Percentiles rank a stretch among this genome's conserved stretches.
Conservation (phyloP, 805 yeast genomes). For the Yarrowia sp. region DNA sequence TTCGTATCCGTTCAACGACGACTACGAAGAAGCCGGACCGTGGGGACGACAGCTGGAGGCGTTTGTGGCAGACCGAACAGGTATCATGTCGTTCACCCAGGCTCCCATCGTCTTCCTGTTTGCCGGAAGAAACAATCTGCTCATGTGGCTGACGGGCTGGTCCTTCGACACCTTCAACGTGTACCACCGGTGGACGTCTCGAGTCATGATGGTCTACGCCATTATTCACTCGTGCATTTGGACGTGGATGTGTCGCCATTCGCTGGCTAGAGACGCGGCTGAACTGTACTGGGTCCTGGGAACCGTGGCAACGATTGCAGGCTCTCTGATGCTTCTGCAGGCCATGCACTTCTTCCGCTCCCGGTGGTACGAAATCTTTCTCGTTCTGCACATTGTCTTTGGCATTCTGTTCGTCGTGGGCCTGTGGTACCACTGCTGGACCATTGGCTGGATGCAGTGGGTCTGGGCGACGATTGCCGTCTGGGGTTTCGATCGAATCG, state of each 20-base stretch:
- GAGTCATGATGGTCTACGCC: constrained; percentile 44
- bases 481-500: constrained; percentile 73
- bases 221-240: constrained; percentile 44
- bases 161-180: constrained; percentile 64
- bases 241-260: constrained; percentile 15
- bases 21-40: constrained; percentile 44
- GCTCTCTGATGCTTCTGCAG: constrained; percentile 57
- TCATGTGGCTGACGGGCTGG: constrained; percentile 67
- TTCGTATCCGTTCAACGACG: constrained; percentile 42
- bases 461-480: constrained; percentile 63
- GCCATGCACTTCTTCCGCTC: constrained; percentile 62
- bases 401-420: constrained; percentile 61
- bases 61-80: constrained; percentile 44
- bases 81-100: constrained; percentile 44
- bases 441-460: constrained; percentile 56
- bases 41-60: constrained; percentile 40
- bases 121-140: constrained; percentile 75
- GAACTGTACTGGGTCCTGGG: constrained; percentile 48
- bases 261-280: not conserved
- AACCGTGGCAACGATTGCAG: constrained; percentile 54
- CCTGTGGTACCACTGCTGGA: constrained; percentile 63
- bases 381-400: constrained; percentile 61
- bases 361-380: constrained; percentile 64
- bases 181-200: constrained; percentile 57
- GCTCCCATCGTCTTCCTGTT: constrained; percentile 50